Conservation (phyloP, 192 early-diverging fungal species). For the Coemansia sp. region DNA sequence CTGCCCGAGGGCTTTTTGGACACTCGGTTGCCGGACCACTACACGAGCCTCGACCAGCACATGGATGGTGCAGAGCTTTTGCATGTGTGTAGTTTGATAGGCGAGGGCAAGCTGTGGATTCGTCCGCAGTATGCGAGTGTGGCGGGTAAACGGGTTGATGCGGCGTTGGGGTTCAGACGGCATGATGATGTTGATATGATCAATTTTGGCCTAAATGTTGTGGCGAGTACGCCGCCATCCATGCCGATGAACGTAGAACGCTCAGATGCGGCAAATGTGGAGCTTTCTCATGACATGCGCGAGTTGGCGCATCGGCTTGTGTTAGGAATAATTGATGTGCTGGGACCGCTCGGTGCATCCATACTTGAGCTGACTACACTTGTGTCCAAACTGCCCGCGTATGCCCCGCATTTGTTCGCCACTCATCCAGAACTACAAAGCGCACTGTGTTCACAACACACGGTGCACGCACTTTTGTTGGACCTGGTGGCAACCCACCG, state of each 20-base stretch:
- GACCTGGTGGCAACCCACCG: constrained; percentile 7
- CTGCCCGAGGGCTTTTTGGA: constrained; percentile 18
- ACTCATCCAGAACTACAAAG: background rate
- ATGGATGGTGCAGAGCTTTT: constrained; percentile 15
- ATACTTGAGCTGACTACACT: constrained; percentile 23
- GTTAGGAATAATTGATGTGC: constrained; percentile 3
- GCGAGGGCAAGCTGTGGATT: constrained; percentile 29
- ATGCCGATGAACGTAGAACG: background rate
- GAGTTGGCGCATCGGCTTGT: constrained; percentile 17
- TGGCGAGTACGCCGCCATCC: background rate
- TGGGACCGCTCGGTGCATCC: constrained; percentile 34
- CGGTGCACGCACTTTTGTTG: background rate
- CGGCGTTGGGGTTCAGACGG: constrained; percentile 23
- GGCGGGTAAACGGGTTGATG: background rate
- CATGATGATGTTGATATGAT: background rate
- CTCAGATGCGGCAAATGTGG: background rate
- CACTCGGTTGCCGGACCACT: background rate
- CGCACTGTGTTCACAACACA: background rate
- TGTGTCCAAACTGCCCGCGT: constrained; percentile 6
- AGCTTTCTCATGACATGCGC: background rate
- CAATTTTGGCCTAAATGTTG: constrained; percentile 7
- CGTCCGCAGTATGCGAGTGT: constrained; percentile 18
- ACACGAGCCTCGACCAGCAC: constrained; percentile 2
- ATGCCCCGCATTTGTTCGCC: background rate
- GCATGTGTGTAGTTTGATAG: constrained; percentile 18